Evolutionary conservation across 139 green algal species (phyloP), one percentile per base, ranked within the genome.

Genomic region (Protoeuglena noctilucae): DNA sequence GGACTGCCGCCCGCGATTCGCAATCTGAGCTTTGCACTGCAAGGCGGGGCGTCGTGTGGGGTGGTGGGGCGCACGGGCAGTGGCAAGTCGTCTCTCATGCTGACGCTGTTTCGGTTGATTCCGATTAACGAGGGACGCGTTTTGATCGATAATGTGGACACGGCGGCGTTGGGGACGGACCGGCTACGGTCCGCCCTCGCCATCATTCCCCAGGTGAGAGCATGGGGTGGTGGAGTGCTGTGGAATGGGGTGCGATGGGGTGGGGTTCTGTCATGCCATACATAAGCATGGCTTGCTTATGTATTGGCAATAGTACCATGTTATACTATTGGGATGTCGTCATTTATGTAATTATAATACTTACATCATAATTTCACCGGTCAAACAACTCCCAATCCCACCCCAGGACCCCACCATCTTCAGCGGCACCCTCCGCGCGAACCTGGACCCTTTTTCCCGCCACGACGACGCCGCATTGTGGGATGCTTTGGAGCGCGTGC

Each of bases 371-470:
- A n/a, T n/a, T n/a, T n/a, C n/a, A n/a, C n/a, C n/a, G n/a, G n/a
- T n/a, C n/a, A n/a, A n/a, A n/a, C n/a, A n/a, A n/a, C n/a, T n/a
- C n/a, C n/a, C n/a, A n/a, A n/a, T n/a, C n/a, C n/a, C n/a, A n/a
- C 27, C 45, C 16, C 68, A 96, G 76, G 89, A 95, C 45, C 87
- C 89, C 0, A 76, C 94, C 28, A 79, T 98, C 39, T 98, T 98
- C 63, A 79, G 59, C 39, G 90, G 90, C 28, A 88, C 66, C 7
- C 61, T 97, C 28, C 71, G 90, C 29, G 69, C 21, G 56, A 98
- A 98, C 71, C 61, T 98, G 40, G 87, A 95, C 63, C 90, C 90
- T 2, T 94, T 95, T 65, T 70, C 64, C 21, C 31, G 77, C 26
- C 29, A 71, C n/a, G 58, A 25, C 9, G 84, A 93, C 63, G 63